These are phyloP conservation scores for Mortierella sp. DNA, from an alignment of 371 early-diverging fungal genomes.

Conservation along the genomic window DNA sequence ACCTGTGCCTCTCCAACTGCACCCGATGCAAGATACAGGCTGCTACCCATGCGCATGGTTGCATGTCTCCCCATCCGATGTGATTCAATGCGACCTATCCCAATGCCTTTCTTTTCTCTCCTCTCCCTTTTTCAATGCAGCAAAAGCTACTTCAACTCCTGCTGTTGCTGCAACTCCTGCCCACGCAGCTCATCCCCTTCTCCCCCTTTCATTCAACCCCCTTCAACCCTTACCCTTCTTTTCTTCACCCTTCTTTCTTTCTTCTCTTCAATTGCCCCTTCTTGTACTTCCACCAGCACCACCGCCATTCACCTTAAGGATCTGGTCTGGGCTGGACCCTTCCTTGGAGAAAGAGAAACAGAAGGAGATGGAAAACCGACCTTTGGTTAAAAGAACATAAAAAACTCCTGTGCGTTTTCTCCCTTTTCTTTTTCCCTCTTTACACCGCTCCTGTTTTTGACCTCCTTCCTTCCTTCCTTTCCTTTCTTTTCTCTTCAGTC, in stretches of 20 bases:
- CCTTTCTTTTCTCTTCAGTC: constrained; percentile 2
- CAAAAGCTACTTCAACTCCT: neutral
- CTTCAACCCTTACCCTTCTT: constrained; percentile 3
- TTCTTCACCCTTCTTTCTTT: neutral
- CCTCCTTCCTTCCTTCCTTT: constrained; percentile 3
- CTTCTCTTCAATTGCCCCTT: neutral
- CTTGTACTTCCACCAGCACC: constrained; percentile 6
- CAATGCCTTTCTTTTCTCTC: neutral
- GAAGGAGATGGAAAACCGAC: neutral
- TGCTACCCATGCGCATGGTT: constrained; percentile 1
- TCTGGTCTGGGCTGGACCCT: constrained; percentile 6
- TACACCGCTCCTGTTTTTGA: neutral
- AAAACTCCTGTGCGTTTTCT: neutral
- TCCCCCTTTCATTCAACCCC: neutral
- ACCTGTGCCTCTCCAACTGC: neutral
- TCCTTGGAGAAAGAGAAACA: neutral
- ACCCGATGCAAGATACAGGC: neutral
- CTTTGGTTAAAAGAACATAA: neutral
- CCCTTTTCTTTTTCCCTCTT: constrained; percentile 11
- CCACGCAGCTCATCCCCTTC: neutral
- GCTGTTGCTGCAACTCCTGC: neutral
- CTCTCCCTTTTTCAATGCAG: neutral
- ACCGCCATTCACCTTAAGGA: neutral
- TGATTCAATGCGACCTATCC: neutral
- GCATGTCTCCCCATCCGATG: constrained; percentile 3